phyloP scores from a whole-genome alignment of 192 early-diverging fungal species.

The Linderina pennispora region DNA sequence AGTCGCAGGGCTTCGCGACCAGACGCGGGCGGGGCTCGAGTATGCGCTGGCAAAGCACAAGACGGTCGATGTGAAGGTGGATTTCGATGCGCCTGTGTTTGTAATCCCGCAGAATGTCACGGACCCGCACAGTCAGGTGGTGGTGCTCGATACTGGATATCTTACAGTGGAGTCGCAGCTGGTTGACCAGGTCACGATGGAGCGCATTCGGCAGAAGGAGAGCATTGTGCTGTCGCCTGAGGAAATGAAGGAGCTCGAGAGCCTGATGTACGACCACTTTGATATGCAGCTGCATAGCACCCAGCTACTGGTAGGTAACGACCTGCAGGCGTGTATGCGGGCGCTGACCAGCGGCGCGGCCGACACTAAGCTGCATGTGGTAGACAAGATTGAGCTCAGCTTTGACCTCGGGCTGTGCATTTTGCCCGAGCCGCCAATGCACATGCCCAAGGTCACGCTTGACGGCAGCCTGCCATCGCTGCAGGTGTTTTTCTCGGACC shows the following conservation, averaged over 20 bases:
- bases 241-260: conserved; percentile 68
- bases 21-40: conserved; percentile 82
- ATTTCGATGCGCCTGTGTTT: conserved; percentile 95
- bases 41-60: conserved; percentile 85
- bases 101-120: conserved; percentile 71
- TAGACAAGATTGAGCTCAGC: conserved; percentile 82
- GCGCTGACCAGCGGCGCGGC: conserved; percentile 52
- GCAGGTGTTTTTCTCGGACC: conserved; percentile 86
- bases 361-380: conserved; percentile 61
- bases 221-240: conserved; percentile 51
- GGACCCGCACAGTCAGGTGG: conserved; percentile 53
- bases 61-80: conserved; percentile 85
- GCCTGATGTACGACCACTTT: conserved; percentile 89
- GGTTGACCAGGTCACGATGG: conserved; percentile 60
- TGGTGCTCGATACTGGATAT: conserved; percentile 90
- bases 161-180: conserved; percentile 84
- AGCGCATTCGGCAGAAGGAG: conserved; percentile 63
- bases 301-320: conserved; percentile 77
- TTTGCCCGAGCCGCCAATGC: conserved; percentile 64
- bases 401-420: conserved; percentile 84
- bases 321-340: conserved; percentile 63
- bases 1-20: conserved; percentile 78
- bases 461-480: conserved; percentile 77
- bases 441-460: conserved; percentile 66
- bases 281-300: conserved; percentile 71